Conservation (phyloP, 2,329 filamentous ascomycete genomes). For the Setomelanomma holmii region DNA sequence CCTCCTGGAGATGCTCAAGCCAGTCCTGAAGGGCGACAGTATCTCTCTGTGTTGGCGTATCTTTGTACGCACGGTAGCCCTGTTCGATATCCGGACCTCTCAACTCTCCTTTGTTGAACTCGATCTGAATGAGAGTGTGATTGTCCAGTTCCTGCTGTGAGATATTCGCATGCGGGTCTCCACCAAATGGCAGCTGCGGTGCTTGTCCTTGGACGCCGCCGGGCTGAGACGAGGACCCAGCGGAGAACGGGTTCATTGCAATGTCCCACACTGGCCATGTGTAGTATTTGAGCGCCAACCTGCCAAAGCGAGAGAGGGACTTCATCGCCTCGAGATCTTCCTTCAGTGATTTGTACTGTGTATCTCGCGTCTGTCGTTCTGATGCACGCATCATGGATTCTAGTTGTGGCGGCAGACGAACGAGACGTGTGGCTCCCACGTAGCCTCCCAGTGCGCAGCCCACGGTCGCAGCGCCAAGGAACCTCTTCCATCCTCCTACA, state of each 20-base stretch:
- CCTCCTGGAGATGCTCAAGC: conserved; percentile 18
- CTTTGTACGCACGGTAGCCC: conserved; percentile 20
- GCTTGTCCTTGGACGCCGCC: not conserved
- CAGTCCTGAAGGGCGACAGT: conserved; percentile 15
- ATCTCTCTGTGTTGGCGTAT: conserved; percentile 15
- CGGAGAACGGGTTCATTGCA: conserved; percentile 1
- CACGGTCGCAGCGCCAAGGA: conserved; percentile 22
- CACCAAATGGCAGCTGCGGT: not conserved
- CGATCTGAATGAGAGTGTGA: conserved; percentile 14
- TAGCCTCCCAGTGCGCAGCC: conserved; percentile 21
- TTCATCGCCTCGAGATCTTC: conserved; percentile 15
- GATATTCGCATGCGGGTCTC: not conserved
- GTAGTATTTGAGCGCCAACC: conserved; percentile 12
- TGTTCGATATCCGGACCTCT: conserved; percentile 22
- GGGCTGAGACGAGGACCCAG: not conserved
- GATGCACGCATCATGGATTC: conserved; percentile 5
- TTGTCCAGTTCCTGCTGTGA: conserved; percentile 10
- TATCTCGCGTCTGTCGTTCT: not conserved
- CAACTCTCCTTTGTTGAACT: conserved; percentile 22
- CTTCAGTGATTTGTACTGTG: conserved; percentile 13
- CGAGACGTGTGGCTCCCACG: conserved; percentile 3
- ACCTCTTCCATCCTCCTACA: conserved; percentile 20
- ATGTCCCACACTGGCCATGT: conserved; percentile 1
- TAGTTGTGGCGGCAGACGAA: conserved; percentile 2
- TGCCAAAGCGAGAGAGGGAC: conserved; percentile 19